Conservation (phyloP, 768 basidiomycete species). For the Tricholoma bakamatsutake region DNA sequence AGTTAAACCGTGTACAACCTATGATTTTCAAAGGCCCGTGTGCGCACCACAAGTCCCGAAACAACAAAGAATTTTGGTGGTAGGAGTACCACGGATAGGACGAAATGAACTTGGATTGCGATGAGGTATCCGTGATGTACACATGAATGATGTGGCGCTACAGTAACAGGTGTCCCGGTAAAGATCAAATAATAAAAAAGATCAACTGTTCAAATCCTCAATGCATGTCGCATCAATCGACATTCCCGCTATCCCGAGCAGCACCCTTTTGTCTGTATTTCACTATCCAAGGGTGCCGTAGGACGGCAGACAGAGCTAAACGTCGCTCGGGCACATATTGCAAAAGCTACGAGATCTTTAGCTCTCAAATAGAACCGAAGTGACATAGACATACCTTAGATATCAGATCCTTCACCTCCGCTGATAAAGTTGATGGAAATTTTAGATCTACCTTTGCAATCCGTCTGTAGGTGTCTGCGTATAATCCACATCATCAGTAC, state of each 20-base stretch:
- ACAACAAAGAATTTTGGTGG: too few relatives aligned
- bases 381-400: conserved; percentile 36
- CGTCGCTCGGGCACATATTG: conserved; percentile 77
- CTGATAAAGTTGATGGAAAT: conserved; percentile 52
- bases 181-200: background rate
- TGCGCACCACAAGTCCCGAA: too few relatives aligned
- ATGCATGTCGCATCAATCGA: too few relatives aligned
- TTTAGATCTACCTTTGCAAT: conserved; percentile 84
- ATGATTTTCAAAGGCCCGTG: too few relatives aligned
- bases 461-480: conserved; percentile 81
- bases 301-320: conserved; percentile 66
- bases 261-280: conserved; percentile 52
- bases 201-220: background rate
- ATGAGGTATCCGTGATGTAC: background rate
- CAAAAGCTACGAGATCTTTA: conserved; percentile 55
- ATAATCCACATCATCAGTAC: background rate
- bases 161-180: background rate
- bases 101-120: background rate
- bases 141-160: background rate
- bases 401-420: conserved; percentile 66
- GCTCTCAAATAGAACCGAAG: conserved; percentile 5
- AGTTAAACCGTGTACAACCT: too few relatives aligned
- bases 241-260: conserved; percentile 18
- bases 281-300: conserved; percentile 83
- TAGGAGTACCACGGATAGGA: background rate